phyloP scores from a whole-genome alignment of 23 red algal genomes.

The Gracilariopsis chorda region DNA sequence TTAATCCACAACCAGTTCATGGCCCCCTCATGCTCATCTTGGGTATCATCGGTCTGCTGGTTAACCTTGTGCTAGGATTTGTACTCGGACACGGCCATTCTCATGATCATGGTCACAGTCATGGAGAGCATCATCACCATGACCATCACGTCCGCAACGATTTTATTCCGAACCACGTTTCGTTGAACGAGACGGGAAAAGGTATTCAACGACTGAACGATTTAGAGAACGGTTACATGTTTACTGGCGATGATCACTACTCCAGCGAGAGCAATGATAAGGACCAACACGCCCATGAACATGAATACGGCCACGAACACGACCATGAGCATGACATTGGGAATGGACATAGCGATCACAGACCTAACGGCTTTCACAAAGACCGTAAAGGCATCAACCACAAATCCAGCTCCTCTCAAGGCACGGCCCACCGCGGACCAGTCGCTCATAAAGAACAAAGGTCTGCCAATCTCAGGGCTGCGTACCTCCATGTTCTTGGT shows the following conservation, averaged over 20 bases:
- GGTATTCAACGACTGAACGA: neutral
- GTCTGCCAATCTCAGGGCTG: constrained; percentile 80
- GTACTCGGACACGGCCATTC: constrained; percentile 58
- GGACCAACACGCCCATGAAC: neutral
- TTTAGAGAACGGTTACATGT: neutral
- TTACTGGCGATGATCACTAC: neutral
- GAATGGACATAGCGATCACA: constrained; percentile 4
- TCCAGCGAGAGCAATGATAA: neutral
- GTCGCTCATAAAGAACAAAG: neutral
- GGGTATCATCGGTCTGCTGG: constrained; percentile 76
- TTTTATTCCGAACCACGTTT: neutral
- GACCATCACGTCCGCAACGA: neutral
- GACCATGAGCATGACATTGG: constrained; percentile 8
- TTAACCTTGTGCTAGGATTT: constrained; percentile 81
- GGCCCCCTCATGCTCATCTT: constrained; percentile 83
- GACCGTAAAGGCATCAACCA: neutral
- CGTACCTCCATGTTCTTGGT: constrained; percentile 94
- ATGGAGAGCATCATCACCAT: constrained; percentile 33
- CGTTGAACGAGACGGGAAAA: neutral
- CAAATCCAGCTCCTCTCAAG: neutral
- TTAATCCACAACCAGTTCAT: constrained; percentile 76
- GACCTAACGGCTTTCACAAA: neutral
- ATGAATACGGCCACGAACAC: neutral
- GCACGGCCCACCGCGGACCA: too few relatives aligned
- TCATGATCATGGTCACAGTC: constrained; percentile 36